Base-by-base conservation (phyloP, 169 alveolate genomes). In the Plasmodium malariae region DNA sequence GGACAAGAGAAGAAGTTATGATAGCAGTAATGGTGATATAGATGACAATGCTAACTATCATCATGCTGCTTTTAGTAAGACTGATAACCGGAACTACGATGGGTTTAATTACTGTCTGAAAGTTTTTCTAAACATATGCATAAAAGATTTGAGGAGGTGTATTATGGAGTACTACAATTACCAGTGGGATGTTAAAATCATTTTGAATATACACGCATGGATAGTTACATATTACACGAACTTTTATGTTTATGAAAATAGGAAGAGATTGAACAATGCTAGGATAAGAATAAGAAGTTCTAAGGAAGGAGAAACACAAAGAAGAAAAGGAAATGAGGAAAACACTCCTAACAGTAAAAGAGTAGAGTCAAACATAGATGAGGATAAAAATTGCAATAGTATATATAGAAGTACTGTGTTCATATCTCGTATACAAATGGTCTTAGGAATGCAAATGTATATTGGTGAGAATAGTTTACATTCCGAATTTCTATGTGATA, bases 401-500 rank as follows among this genome's bases (percentile, higher is more conserved):
- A 34, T 9, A 11, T 0, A 62, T 3, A 63, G 28, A n/a, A 12
- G n/a, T 2, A 57, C 90, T 7, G 30, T 59, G 21, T 80, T 80
- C 43, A 80, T 80, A 12, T 80, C 90, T 0, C 7, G 90, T 48
- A 80, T 80, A 9, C 90, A 80, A 28, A 80, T 80, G 90, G 72
- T 80, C 17, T 40, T 80, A 24, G 90, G 90, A 7, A 49, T 80
- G 62, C 90, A 80, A 37, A 70, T 70, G 59, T 80, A 80, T 67
- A 80, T 80, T 28, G 90, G 90, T 6, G 90, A 80, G 26, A 80
- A 80, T 24, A 80, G 90, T 51, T 65, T 80, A 3, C 90, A 80
- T n/a, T 48, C 90, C 0, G 90, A 80, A 67, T 80, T 80, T 69
- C 40, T 80, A 55, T 80, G 90, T 34, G 90, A 80, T 17, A 80